Conservation (phyloP, 192 early-diverging fungal species). For the Coemansia sp. region DNA sequence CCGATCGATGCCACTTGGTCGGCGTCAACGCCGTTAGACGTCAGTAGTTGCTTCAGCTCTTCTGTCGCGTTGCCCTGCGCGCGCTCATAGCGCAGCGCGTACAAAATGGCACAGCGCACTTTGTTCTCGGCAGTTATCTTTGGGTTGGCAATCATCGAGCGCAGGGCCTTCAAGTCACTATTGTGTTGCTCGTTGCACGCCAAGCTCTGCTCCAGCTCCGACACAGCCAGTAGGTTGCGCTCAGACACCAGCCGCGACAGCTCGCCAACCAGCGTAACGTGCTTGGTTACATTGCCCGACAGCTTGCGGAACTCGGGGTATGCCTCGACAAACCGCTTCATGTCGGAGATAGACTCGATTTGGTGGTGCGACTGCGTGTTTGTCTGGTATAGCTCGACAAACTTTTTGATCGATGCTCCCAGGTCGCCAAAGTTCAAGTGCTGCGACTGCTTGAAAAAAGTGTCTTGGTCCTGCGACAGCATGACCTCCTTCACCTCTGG, state of each 20-base stretch:
- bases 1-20: slow-evolving; percentile 72
- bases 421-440: slow-evolving; percentile 94
- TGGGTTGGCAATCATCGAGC: slow-evolving; percentile 64
- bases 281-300: slow-evolving; percentile 96
- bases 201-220: slow-evolving; percentile 94
- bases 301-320: slow-evolving; percentile 98
- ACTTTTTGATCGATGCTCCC: slow-evolving; percentile 90
- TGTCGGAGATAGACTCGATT: slow-evolving; percentile 95
- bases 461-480: slow-evolving; percentile 86
- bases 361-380: slow-evolving; percentile 90
- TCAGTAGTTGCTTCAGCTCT: slow-evolving; percentile 76
- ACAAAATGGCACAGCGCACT: slow-evolving; percentile 79
- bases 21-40: slow-evolving; percentile 71
- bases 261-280: slow-evolving; percentile 98
- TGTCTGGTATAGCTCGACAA: slow-evolving; percentile 93
- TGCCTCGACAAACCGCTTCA: slow-evolving; percentile 99
- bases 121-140: slow-evolving; percentile 75
- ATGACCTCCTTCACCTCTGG: slow-evolving; percentile 94
- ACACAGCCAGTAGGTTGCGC: slow-evolving; percentile 79
- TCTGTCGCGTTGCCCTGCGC: slow-evolving; percentile 69
- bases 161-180: slow-evolving; percentile 76
- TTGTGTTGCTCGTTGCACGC: slow-evolving; percentile 87
- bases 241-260: slow-evolving; percentile 79
- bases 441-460: slow-evolving; percentile 91
- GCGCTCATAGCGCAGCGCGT: slow-evolving; percentile 93